Base-by-base conservation (phyloP, 352 stramenopile species). In the Hyaloperonospora arabidopsidis region DNA sequence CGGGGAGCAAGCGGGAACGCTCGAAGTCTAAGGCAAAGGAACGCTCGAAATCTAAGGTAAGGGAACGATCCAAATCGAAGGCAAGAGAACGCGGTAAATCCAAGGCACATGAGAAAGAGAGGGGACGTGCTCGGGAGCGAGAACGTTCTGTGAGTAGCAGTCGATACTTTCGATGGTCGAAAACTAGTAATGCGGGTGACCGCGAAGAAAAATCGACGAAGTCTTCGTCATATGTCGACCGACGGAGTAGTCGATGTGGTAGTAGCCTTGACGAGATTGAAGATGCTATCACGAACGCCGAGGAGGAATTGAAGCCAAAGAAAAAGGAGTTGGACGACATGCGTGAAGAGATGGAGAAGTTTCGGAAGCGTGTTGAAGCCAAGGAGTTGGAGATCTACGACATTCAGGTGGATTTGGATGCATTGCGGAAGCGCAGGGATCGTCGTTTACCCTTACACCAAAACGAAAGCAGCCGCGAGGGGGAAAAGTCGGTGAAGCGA, bases 321-420 rank as follows among this genome's bases (percentile, higher is more conserved):
- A 74, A 79, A 45, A 60, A 68, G 21, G 71, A 87, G 41, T 41
- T 89, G 0, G 51, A 66, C 11, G 47, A 63, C 15, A 35, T 91
- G 11, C 59, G 70, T 5, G 55, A 69, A 1, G 45, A 86, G 23
- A 28, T 80, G 34, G 25, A 23, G n/a, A 60, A 67, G 45, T 25
- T 85, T 5, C 32, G 70, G 44, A 59, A 67, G 47, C 74, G 59
- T 3, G 46, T 87, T 1, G 64, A 88, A 5, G 49, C 45, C 6
- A 84, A 86, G 52, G 71, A 72, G 45, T 71, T 89, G 49, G 69
- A 88, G 49, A 64, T 91, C 15, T 71, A 75, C 62, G 76, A 89
- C 35, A 58, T 88, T 41, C 59, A 87, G 54, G 69, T 89, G 6
- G 65, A 77, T 28, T 44, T 91, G 17, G 74, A 91, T 19, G 65